Evolutionary conservation across 805 yeast genomes (phyloP), one percentile per base, ranked within the genome.

Genomic region (Metschnikowia matae): DNA sequence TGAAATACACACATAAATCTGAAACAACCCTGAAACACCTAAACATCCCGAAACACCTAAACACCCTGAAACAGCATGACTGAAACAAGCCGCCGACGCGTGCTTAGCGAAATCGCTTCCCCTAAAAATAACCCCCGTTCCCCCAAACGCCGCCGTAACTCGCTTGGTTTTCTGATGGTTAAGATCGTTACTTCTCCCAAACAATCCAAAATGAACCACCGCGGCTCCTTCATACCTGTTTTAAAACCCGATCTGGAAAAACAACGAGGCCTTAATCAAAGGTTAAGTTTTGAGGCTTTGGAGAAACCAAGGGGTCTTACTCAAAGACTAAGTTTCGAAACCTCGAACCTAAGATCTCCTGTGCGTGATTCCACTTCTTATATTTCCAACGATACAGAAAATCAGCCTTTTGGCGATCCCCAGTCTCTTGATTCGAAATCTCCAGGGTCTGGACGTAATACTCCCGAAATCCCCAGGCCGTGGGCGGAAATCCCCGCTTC

Each of bases 131-230:
- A 18, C 7, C 29, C 44, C 10, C n/a, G 17, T 31, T 23, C 41
- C 7, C 18, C 39, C 14, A 49, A 38, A 20, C 43, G 48, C 3
- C 56, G 56, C 41, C 47, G 61, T 38, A 54, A 55, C 21, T 55
- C 61, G 5, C 48, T 61, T n/a, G 63, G 60, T 7, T 58, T 58
- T 42, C 63, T 56, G 43, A 48, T 61, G 57, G 62, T 50, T 14
- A 51, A 54, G 32, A 60, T 60, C 39, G 52, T 41, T 14, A 13
- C 46, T 11, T 38, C 44, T 15, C 35, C 44, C 15, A 15, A 33
- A 15, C 3, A 23, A 6, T 11, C 29, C 15, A 39, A 39, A 21
- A 44, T 44, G 46, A 44, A 36, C 39, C 38, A 29, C 39, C 46
- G 23, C 21, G 58, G 58, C 11, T 48, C 56, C 3, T 41, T 51